Percentiles rank a stretch among this genome's conserved stretches.
Conservation (phyloP, 208 protist species). For the Trypanosoma cruzi region DNA sequence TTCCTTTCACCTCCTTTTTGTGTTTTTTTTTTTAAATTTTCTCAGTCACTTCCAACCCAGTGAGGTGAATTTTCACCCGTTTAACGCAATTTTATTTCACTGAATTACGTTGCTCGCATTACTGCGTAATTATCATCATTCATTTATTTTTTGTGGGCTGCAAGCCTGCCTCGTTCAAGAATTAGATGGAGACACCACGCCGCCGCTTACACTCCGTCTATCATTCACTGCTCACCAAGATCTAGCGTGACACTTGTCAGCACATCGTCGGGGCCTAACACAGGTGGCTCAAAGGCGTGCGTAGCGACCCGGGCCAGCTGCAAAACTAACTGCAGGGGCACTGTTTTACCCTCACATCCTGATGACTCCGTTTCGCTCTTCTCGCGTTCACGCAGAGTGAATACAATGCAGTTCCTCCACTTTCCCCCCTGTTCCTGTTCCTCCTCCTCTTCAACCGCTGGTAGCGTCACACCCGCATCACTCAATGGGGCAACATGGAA, state of each 20-base stretch:
- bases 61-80: not conserved
- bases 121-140: not conserved
- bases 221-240: not conserved
- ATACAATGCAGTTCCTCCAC: constrained; percentile 16
- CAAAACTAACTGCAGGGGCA: constrained; percentile 10
- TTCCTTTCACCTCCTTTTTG: not conserved
- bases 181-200: not conserved
- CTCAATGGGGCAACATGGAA: constrained; percentile 16
- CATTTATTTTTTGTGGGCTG: not conserved
- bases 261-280: constrained; percentile 11
- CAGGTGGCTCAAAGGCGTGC: constrained; percentile 4
- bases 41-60: no score
- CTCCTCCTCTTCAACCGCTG: not conserved
- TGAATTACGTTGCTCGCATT: not conserved
- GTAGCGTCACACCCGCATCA: constrained; percentile 8
- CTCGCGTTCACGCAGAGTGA: constrained; percentile 12
- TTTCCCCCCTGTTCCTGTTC: constrained; percentile 4
- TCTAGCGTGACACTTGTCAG: constrained; percentile 21
- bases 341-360: not conserved
- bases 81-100: not conserved
- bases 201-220: not conserved
- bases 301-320: constrained; percentile 21
- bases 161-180: not conserved
- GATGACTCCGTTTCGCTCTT: not conserved
- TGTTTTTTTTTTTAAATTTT: not conserved